Percentiles rank a stretch among this genome's conserved stretches.
Conservation (phyloP, 495 filamentous ascomycete species). For the Hyaloscypha bicolor region DNA sequence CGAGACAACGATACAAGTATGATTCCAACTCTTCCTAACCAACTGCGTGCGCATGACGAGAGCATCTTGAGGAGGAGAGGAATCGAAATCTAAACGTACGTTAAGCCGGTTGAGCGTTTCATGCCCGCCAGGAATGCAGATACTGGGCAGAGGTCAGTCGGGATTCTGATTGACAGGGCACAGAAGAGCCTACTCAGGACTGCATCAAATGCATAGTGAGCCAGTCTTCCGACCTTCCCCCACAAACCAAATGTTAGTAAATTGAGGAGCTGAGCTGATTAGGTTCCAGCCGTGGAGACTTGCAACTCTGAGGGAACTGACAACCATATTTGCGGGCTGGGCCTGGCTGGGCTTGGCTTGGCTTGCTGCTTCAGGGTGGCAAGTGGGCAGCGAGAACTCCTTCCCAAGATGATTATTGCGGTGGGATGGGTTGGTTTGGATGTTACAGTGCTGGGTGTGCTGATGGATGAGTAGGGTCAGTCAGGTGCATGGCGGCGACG, state of each 20-base stretch:
- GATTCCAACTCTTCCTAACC: not conserved
- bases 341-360: not conserved
- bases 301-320: slow-evolving; percentile 34
- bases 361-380: not conserved
- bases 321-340: slow-evolving; percentile 44
- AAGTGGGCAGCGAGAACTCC: not conserved
- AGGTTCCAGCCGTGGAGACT: slow-evolving; percentile 28
- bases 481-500: too few relatives aligned
- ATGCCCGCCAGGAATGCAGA: slow-evolving; percentile 96
- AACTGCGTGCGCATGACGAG: not conserved
- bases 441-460: too few relatives aligned
- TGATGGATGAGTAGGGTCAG: too few relatives aligned
- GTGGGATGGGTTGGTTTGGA: not conserved
- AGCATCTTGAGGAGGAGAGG: not conserved
- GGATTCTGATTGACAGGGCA: not conserved
- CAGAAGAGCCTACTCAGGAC: slow-evolving; percentile 69
- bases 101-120: slow-evolving; percentile 93
- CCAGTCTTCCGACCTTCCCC: slow-evolving; percentile 85
- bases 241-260: slow-evolving; percentile 62
- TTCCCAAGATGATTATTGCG: not conserved
- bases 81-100: slow-evolving; percentile 63
- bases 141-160: slow-evolving; percentile 51
- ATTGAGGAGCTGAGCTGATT: slow-evolving; percentile 55
- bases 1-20: not conserved
- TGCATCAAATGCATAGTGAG: slow-evolving; percentile 96